These are phyloP conservation scores for Strigomonas culicis DNA, from an alignment of 208 protist genomes.

Conservation along the genomic window DNA sequence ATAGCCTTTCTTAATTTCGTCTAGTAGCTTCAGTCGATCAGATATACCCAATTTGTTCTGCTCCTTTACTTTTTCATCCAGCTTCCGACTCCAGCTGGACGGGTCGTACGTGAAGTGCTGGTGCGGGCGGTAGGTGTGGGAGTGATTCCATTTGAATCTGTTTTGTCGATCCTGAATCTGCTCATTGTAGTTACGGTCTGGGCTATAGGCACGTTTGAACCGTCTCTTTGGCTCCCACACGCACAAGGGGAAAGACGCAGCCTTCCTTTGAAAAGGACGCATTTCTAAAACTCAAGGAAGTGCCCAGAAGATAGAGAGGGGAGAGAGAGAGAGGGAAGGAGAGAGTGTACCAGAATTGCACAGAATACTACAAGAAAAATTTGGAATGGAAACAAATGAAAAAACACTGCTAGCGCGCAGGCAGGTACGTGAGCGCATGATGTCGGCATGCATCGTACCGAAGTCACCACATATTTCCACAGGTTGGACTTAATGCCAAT, in stretches of 20 bases:
- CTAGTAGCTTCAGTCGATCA: constrained; percentile 35
- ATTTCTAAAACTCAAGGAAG: too few relatives aligned
- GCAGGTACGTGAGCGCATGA: background rate
- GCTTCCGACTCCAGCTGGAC: constrained; percentile 53
- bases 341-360: too few relatives aligned
- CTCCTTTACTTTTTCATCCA: constrained; percentile 47
- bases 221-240: constrained; percentile 2
- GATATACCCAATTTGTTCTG: constrained; percentile 29
- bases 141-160: constrained; percentile 48
- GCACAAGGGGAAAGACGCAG: too few relatives aligned
- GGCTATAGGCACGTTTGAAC: constrained; percentile 27
- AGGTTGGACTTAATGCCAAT: background rate
- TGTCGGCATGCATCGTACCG: too few relatives aligned
- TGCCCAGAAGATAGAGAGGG: too few relatives aligned
- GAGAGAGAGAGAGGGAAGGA: too few relatives aligned
- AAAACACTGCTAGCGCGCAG: background rate
- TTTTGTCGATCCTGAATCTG: constrained; percentile 73
- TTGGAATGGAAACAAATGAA: background rate
- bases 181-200: constrained; percentile 68
- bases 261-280: too few relatives aligned
- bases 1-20: constrained; percentile 35
- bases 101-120: constrained; percentile 87
- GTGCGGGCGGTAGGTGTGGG: constrained; percentile 71
- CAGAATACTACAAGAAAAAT: too few relatives aligned
- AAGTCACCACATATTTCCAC: background rate